Percentiles rank a stretch among this genome's conserved stretches.
Conservation (phyloP, 2,329 filamentous ascomycete species). For the Huntiella moniliformis region DNA sequence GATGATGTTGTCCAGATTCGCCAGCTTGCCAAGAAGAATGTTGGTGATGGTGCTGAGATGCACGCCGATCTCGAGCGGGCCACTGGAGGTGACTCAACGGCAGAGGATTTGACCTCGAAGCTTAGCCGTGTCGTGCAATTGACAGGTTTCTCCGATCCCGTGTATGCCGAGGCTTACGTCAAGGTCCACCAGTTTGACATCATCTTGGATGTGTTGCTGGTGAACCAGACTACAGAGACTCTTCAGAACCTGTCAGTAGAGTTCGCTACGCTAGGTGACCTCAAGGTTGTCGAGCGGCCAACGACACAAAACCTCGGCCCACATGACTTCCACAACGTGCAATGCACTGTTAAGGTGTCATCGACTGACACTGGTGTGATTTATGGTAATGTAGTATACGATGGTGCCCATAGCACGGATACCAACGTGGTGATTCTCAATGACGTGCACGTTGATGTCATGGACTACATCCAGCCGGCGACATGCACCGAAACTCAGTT, state of each 20-base stretch:
- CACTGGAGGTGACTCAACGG: conserved; percentile 67
- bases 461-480: conserved; percentile 98
- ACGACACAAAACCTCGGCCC: conserved; percentile 90
- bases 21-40: conserved; percentile 83
- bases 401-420: conserved; percentile 77
- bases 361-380: conserved; percentile 97
- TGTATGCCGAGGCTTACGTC: conserved; percentile 97
- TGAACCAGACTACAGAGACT: conserved; percentile 94
- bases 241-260: conserved; percentile 94
- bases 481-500: conserved; percentile 96
- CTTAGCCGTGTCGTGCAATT: conserved; percentile 91
- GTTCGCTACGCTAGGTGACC: conserved; percentile 91
- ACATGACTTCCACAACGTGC: conserved; percentile 94
- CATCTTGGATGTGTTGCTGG: conserved; percentile 82
- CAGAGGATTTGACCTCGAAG: conserved; percentile 82
- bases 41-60: conserved; percentile 59
- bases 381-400: conserved; percentile 96
- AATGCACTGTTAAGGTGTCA: conserved; percentile 96
- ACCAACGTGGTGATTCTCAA: conserved; percentile 96
- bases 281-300: conserved; percentile 93
- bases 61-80: conserved; percentile 84
- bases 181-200: conserved; percentile 99
- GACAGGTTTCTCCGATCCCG: conserved; percentile 92
- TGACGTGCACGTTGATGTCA: conserved; percentile 95
- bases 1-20: conserved; percentile 88